Conservation (phyloP, 148 eudicot species). For the Pouteria glomerata region DNA sequence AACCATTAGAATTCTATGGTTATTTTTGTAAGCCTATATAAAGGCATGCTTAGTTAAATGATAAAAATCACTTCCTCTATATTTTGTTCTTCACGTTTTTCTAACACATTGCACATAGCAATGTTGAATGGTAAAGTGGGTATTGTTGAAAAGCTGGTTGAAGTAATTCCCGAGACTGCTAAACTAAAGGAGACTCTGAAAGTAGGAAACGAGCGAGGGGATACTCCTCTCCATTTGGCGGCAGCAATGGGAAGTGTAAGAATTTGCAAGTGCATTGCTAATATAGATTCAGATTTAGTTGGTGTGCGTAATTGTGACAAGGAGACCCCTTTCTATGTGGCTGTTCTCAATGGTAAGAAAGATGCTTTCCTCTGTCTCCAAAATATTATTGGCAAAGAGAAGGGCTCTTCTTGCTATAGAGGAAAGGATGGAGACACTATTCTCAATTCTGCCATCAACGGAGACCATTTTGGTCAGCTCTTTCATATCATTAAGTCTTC, state of each 20-base stretch:
- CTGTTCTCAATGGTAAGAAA: too few relatives aligned
- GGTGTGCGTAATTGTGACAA: background rate
- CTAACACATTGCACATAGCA: too few relatives aligned
- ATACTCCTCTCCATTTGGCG: slow-evolving; percentile 10
- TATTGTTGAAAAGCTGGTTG: too few relatives aligned
- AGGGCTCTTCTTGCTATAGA: background rate
- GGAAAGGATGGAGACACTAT: slow-evolving; percentile 15
- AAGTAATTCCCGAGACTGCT: too few relatives aligned
- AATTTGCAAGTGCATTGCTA: background rate
- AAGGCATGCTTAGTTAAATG: too few relatives aligned
- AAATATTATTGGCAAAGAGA: background rate
- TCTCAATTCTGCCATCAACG: slow-evolving; percentile 14
- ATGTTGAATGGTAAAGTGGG: too few relatives aligned
- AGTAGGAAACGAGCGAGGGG: background rate
- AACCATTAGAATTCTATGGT: too few relatives aligned
- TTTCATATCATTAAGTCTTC: too few relatives aligned
- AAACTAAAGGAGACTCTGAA: background rate
- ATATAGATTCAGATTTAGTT: background rate
- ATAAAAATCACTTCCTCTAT: too few relatives aligned
- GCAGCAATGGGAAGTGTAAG: background rate
- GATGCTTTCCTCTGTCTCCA: slow-evolving; percentile 8
- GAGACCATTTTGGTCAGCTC: slow-evolving; percentile 18
- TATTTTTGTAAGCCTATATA: too few relatives aligned
- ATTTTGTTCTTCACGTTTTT: too few relatives aligned
- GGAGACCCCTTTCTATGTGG: slow-evolving; percentile 2